Conservation (phyloP, 768 basidiomycete genomes). For the Leucogyrophana mollusca region DNA sequence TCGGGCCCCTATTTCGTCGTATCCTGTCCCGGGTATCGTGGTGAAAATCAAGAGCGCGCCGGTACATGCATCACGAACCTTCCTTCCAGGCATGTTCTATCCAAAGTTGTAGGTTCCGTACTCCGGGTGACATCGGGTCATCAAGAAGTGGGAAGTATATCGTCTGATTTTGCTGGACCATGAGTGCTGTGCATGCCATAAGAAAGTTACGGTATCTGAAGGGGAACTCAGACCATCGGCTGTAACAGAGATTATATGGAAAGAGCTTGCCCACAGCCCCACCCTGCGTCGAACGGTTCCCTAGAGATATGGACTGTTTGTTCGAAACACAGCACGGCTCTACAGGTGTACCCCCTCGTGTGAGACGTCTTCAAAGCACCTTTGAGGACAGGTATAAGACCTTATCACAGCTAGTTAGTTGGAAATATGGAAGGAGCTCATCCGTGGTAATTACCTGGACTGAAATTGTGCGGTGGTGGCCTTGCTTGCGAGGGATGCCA, state of each 20-base stretch:
- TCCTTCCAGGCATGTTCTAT: constrained; percentile 80
- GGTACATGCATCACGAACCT: constrained; percentile 46
- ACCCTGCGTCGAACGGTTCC: constrained; percentile 60
- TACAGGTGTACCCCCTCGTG: constrained; percentile 43
- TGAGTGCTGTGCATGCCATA: constrained; percentile 73
- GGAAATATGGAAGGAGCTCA: too few species aligned
- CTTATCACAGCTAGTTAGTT: too few species aligned
- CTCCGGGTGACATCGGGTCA: constrained; percentile 57
- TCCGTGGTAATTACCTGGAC: constrained; percentile 51
- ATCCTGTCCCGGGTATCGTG: constrained; percentile 43
- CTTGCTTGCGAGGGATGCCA: constrained; percentile 54
- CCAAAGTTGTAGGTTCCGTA: constrained; percentile 74
- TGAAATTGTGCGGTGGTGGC: constrained; percentile 54
- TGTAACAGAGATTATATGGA: constrained; percentile 6
- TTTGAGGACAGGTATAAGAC: constrained; percentile 63
- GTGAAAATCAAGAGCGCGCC: neutral
- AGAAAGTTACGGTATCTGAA: constrained; percentile 79
- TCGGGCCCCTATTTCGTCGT: constrained; percentile 65
- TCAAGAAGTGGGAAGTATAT: constrained; percentile 63
- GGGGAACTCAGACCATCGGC: constrained; percentile 4
- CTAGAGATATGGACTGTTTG: constrained; percentile 55
- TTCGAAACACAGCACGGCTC: constrained; percentile 66
- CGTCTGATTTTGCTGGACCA: constrained; percentile 62
- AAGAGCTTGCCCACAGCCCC: constrained; percentile 72
- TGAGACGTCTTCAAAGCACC: constrained; percentile 53